phyloP scores from a whole-genome alignment of 768 basidiomycete species.

The Artomyces pyxidatus region DNA sequence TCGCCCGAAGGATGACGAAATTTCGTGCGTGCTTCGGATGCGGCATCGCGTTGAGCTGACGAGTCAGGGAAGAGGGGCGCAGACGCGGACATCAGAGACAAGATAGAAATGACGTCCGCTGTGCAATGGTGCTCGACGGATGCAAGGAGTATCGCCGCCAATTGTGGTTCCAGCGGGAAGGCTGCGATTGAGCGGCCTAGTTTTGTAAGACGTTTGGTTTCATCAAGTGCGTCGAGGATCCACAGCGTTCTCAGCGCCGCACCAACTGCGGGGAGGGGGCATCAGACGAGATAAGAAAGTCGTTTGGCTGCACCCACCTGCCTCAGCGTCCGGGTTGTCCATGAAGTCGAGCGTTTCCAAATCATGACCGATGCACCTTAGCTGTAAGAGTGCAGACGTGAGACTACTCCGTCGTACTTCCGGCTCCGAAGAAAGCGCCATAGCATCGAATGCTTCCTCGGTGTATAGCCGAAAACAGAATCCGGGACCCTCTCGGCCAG shows the following conservation, averaged over 20 bases:
- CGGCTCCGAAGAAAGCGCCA: slow-evolving; percentile 66
- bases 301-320: slow-evolving; percentile 44
- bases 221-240: slow-evolving; percentile 72
- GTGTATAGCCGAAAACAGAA: slow-evolving; percentile 92
- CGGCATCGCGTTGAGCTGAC: slow-evolving; percentile 64
- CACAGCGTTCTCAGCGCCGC: slow-evolving; percentile 67
- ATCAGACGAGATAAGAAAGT: not conserved
- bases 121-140: slow-evolving; percentile 69
- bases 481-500: slow-evolving; percentile 89
- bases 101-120: slow-evolving; percentile 71
- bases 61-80: slow-evolving; percentile 78
- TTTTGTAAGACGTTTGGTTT: slow-evolving; percentile 54
- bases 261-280: slow-evolving; percentile 34
- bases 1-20: slow-evolving; percentile 85
- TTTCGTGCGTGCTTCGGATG: slow-evolving; percentile 60
- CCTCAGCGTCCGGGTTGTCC: slow-evolving; percentile 73
- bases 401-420: slow-evolving; percentile 89
- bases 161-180: slow-evolving; percentile 89
- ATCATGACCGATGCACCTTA: slow-evolving; percentile 79
- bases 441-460: slow-evolving; percentile 60
- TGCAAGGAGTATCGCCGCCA: slow-evolving; percentile 72
- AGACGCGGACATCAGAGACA: slow-evolving; percentile 76
- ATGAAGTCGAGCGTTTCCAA: slow-evolving; percentile 79
- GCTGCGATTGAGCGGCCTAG: slow-evolving; percentile 78
- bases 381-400: slow-evolving; percentile 73